Conservation (phyloP, 169 alveolate genomes). For the Plasmodium inui region DNA sequence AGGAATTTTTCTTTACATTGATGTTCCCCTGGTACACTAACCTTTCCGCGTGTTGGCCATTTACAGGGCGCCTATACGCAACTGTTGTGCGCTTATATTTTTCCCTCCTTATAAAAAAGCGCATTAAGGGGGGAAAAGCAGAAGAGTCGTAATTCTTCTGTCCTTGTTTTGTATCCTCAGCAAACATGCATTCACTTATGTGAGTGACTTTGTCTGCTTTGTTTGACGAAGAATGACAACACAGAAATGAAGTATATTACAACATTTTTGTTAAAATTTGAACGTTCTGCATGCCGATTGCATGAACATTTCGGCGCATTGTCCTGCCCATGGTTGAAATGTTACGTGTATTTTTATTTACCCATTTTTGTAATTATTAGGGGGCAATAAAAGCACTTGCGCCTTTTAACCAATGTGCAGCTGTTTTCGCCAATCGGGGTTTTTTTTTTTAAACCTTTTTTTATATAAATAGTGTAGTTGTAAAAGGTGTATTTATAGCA, state of each 20-base stretch:
- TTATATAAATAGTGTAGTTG: not conserved
- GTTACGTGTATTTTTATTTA: not conserved
- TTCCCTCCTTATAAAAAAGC: not conserved
- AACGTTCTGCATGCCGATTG: not conserved
- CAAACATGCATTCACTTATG: not conserved
- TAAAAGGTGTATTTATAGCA: not conserved
- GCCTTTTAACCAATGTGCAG: not conserved
- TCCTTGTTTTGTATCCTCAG: not conserved
- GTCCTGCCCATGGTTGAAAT: not conserved
- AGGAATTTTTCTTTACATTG: not conserved
- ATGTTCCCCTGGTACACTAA: not conserved
- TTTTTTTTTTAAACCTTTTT: not conserved
- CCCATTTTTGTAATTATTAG: not conserved
- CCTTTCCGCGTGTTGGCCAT: not conserved
- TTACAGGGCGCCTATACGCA: not conserved
- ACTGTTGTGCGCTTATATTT: not conserved
- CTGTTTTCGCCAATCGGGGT: not conserved
- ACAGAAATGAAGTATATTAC: not conserved
- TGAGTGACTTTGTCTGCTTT: not conserved
- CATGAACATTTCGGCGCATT: not conserved
- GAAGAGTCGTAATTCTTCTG: not conserved
- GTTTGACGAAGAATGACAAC: not conserved
- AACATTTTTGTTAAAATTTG: not conserved
- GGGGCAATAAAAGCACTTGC: not conserved
- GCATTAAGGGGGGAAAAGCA: not conserved